Evolutionary conservation across 192 early-diverging fungal species (phyloP), one percentile per base, ranked within the genome.

Genomic region (Obelidium mucronatum): DNA sequence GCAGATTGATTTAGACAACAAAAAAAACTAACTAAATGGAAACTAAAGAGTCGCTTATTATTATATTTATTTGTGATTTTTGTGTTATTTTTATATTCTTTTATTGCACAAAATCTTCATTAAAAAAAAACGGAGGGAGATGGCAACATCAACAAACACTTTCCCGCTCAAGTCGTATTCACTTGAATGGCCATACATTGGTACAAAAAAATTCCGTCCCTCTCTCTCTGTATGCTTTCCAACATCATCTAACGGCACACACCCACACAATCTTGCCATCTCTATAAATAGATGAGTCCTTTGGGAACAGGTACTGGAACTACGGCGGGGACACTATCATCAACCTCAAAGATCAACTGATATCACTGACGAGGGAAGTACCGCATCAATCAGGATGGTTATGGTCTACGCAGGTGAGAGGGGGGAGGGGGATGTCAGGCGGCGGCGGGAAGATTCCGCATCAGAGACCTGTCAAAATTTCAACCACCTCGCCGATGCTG

Each of bases 251-350:
- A n/a, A n/a, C n/a, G n/a, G n/a, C n/a, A n/a, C n/a, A n/a, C 48
- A 51, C 48, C 8, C 22, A 8, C 48, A 51, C 48, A 51, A 22
- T 51, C 48, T 51, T 22, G 48, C 48, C 8, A 51, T 22, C 48
- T 51, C 48, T 8, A 51, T 22, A 22, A 8, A 22, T 22, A 51
- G 22, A 51, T 51, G 11, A n/a, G n/a, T 22, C 22, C 8, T 63
- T 74, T 33, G 40, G 81, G 84, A 62, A 60, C 60, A 19, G 94
- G 68, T 93, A 93, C 89, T 99, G 93, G 86, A 93, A 99, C 77
- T 98, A 91, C 88, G 95, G 95, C 53, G 97, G 94, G 48, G 84
- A 96, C 82, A 79, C 97, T 24, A 81, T 96, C 40, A 88, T 99
- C 73, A 92, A 99, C 79, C 92, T 95, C 28, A 91, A 94, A 78